Base-by-base conservation (phyloP, 2,329 filamentous ascomycete genomes). In the Diplodia corticola region DNA sequence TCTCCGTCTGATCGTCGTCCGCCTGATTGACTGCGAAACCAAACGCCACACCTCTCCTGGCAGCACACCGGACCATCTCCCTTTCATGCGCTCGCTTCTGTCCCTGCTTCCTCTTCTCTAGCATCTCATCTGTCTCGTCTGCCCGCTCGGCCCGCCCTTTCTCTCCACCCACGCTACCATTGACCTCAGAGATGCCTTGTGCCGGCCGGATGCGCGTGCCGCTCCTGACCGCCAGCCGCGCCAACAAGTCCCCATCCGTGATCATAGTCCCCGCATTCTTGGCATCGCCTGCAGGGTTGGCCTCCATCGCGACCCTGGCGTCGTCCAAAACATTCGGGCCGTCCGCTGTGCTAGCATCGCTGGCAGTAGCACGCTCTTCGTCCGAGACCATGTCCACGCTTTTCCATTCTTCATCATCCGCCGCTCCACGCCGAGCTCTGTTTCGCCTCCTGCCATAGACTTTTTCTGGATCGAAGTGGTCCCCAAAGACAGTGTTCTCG, bases 41-140 rank as follows among this genome's bases (percentile, higher is more conserved):
- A 76, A 87, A 87, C 0, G 84, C 85, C 66, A 84, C 84, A 1
- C 82, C 83, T 24, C 87, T 81, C 70, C 88, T 83, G 1, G 89
- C 89, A 0, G 87, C 87, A n/a, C 84, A 83, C 30, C 85, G 81
- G 54, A 89, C 82, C 77, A 88, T 80, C 73, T 91, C 88, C 26
- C 83, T 76, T 73, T 82, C 79, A 67, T 82, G 78, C 4, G 81
- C 81, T 51, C 75, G 73, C 67, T 75, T 79, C 72, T 85, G 80
- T 0, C 85, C 84, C 63, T 85, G 79, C 13, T 75, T 72, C 26
- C 84, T 75, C 74, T 82, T 84, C 68, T 79, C 75, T 44, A 80
- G 71, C 78, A 84, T 83, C 69, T 84, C 83, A 1, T 81, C 80
- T 2, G 81, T 84, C 72, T 87, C 84, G 17, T 80, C 76, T 6